Percentiles rank a stretch among this genome's conserved stretches.
These are phyloP conservation scores for Fusarium multiceps DNA, from an alignment of 2,329 filamentous ascomycete genomes.

Conservation along the genomic window DNA sequence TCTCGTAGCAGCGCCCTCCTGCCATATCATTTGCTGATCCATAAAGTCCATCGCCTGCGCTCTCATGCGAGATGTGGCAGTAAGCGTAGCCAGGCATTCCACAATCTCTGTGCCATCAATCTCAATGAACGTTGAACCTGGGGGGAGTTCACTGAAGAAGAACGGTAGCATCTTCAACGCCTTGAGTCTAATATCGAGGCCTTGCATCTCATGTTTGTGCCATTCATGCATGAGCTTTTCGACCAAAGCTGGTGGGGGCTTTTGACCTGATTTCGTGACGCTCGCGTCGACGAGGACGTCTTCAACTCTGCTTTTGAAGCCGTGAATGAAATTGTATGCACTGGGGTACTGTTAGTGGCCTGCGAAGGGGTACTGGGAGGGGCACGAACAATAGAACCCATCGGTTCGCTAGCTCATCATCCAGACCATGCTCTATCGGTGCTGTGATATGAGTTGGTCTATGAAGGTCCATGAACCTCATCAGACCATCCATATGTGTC, in stretches of 20 bases:
- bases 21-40: conserved; percentile 23
- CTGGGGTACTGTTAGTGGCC: background rate
- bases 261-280: background rate
- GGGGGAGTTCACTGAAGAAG: conserved; percentile 26
- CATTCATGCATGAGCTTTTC: conserved; percentile 29
- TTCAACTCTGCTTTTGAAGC: conserved; percentile 35
- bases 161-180: conserved; percentile 31
- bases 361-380: rapidly evolving
- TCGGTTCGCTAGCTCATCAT: conserved; percentile 35
- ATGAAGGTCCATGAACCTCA: conserved; percentile 38
- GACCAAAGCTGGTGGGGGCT: background rate
- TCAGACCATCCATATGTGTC: conserved; percentile 34
- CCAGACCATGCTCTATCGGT: background rate
- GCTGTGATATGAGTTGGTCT: background rate
- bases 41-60: background rate
- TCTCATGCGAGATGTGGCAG: background rate
- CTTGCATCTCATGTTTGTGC: conserved; percentile 28
- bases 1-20: conserved; percentile 33
- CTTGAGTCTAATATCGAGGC: conserved; percentile 20
- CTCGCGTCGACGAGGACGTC: conserved; percentile 4
- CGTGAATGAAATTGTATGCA: conserved; percentile 40
- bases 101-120: conserved; percentile 17
- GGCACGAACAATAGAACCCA: conserved; percentile 32
- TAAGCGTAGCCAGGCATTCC: conserved; percentile 18
- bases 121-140: conserved; percentile 5